phyloP scores from a whole-genome alignment of 2,329 filamentous ascomycete species.

The Dactylonectria macrodidyma region DNA sequence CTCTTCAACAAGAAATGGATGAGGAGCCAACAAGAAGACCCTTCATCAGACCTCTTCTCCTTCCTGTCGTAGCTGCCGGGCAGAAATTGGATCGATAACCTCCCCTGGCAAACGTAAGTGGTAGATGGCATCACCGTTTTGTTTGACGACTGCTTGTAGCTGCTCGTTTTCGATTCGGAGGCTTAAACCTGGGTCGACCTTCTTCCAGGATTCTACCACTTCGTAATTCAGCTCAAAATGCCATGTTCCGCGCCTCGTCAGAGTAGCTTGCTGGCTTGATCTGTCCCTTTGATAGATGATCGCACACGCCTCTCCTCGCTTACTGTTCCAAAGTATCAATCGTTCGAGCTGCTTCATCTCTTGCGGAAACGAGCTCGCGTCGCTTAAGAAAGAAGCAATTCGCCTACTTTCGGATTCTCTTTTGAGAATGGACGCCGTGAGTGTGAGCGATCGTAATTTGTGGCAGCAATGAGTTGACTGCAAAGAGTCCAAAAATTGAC shows the following conservation, averaged over 20 bases:
- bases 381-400: background rate
- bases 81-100: constrained; percentile 27
- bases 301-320: constrained; percentile 21
- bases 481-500: constrained; percentile 22
- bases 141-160: constrained; percentile 21
- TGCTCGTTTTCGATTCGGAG: constrained; percentile 22
- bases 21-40: constrained; percentile 12
- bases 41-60: constrained; percentile 15
- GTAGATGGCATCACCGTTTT: constrained; percentile 28
- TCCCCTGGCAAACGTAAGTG: constrained; percentile 27
- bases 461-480: constrained; percentile 16
- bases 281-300: constrained; percentile 22
- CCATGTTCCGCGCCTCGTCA: constrained; percentile 19
- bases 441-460: constrained; percentile 17
- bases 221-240: constrained; percentile 19
- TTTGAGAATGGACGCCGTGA: constrained; percentile 22
- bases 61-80: constrained; percentile 29
- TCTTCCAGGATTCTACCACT: constrained; percentile 1
- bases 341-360: constrained; percentile 19
- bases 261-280: background rate
- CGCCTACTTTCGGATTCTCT: constrained; percentile 2
- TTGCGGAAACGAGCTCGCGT: constrained; percentile 4
- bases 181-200: constrained; percentile 19
- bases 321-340: constrained; percentile 22
- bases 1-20: constrained; percentile 16